Base-by-base conservation (phyloP, 371 early-diverging fungal genomes). In the Coemansia sp. region DNA sequence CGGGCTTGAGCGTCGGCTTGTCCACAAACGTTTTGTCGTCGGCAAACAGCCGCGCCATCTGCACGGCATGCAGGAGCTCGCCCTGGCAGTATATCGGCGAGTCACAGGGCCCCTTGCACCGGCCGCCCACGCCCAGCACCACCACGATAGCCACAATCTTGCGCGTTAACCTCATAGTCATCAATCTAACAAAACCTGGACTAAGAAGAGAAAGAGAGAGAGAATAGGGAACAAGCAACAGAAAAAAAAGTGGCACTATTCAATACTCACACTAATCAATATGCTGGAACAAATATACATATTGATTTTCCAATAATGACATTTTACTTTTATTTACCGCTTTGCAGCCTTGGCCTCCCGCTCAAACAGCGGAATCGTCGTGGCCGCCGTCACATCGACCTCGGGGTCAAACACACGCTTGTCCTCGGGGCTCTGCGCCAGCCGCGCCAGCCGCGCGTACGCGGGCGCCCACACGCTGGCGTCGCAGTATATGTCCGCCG, bases 11-110 rank as follows among this genome's bases (percentile, higher is more conserved):
- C 4, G 88, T 90, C 5, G 90, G 88, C 84, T 83, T 66, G 66
- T 84, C 80, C 38, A 83, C 81, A 61, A 84, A 81, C 24, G 86
- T 85, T 71, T 92, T 92, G 39, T 89, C 89, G 64, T 92, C 92
- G 1, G 74, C 50, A 69, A 79, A 90, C 2, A 89, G 51, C 14
- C 62, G 54, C 9, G 87, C 82, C 57, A 85, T 62, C 57, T 91
- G 89, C 9, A 91, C 83, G 0, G 82, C 69, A 9, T 83, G 70
- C 14, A 91, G 67, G 4, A 90, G 52, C 11, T 78, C 77, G 16
- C 90, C 87, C n/a, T 81, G 72, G 77, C 91, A 91, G 65, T 87
- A 90, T 18, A 90, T 86, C 0, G 81, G 84, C 14, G 87, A 86
- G 59, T 84, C 81, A 70, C 90, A 90, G 3, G 79, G 59, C 2